phyloP scores from a whole-genome alignment of 164 flowering plant genomes.

The Vitis cinerea region DNA sequence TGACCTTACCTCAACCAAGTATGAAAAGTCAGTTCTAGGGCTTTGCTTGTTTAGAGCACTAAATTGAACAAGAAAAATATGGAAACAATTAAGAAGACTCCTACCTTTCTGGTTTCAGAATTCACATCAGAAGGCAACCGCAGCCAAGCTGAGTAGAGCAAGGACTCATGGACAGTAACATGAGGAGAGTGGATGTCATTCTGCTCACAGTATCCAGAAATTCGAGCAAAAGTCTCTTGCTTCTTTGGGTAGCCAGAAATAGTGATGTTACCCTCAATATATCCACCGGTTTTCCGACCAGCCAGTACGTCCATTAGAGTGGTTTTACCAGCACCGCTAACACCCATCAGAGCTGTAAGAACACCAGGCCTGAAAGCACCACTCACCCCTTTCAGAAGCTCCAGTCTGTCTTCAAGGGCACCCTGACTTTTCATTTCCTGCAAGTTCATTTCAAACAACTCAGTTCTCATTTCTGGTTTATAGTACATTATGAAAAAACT shows the following conservation, averaged over 20 bases:
- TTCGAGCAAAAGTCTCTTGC: conserved; percentile 60
- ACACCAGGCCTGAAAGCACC: conserved; percentile 77
- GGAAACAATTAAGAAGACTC: not conserved
- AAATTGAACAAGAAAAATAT: too few relatives aligned
- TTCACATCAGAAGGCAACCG: conserved; percentile 41
- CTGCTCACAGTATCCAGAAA: conserved; percentile 63
- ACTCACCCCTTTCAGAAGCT: conserved; percentile 44
- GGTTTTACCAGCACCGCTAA: conserved; percentile 76
- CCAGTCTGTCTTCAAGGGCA: conserved; percentile 36
- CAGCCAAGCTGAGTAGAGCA: conserved; percentile 63
- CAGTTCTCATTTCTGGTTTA: not conserved
- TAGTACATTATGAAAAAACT: not conserved
- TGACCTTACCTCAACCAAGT: too few relatives aligned
- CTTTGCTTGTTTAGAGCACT: too few relatives aligned
- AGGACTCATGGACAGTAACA: conserved; percentile 57
- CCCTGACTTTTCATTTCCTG: conserved; percentile 59
- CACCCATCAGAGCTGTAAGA: conserved; percentile 74
- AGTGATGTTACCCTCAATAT: conserved; percentile 45
- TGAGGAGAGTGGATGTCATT: conserved; percentile 66
- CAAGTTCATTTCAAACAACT: not conserved
- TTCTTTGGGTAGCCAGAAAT: conserved; percentile 62
- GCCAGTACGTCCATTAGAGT: conserved; percentile 71
- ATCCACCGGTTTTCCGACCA: conserved; percentile 68
- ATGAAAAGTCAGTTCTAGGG: too few relatives aligned
- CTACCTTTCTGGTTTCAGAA: conserved; percentile 38